A percentile compares a stretch with the other conserved stretches of the same genome.
Evolutionary conservation across 2,329 filamentous ascomycete genomes (phyloP).

Genomic region (Remersonia thermophila): DNA sequence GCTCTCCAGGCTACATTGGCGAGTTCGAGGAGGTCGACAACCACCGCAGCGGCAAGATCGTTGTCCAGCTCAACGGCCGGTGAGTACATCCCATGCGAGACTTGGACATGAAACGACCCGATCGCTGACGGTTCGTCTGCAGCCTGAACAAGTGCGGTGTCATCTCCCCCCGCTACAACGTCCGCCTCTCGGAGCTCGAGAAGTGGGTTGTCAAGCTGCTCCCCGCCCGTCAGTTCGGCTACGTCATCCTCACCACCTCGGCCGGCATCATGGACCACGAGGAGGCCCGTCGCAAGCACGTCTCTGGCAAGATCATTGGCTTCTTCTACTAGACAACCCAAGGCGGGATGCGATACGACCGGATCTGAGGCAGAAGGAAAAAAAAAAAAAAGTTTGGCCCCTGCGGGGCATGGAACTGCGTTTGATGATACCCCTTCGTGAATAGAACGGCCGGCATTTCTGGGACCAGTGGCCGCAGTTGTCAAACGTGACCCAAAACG

Average conservation of each 20-base stretch:
- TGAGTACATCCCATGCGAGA: slow-evolving; percentile 12
- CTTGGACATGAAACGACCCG: slow-evolving; percentile 6
- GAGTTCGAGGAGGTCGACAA: slow-evolving; percentile 99
- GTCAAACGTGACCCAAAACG: neutral
- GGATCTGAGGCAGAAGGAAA: slow-evolving; percentile 1
- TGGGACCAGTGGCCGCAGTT: slow-evolving; percentile 3
- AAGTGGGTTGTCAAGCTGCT: slow-evolving; percentile 99
- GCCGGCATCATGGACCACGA: slow-evolving; percentile 99
- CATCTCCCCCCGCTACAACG: slow-evolving; percentile 99
- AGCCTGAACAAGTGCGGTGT: slow-evolving; percentile 95
- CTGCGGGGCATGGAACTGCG: slow-evolving; percentile 10
- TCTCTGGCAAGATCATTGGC: slow-evolving; percentile 96
- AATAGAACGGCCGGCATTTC: slow-evolving; percentile 7
- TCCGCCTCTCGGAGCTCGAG: slow-evolving; percentile 94
- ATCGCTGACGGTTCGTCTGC: slow-evolving; percentile 5
- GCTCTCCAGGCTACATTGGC: slow-evolving; percentile 76
- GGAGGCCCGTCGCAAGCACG: slow-evolving; percentile 98
- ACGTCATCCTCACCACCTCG: slow-evolving; percentile 97
- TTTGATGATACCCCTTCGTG: slow-evolving; percentile 13
- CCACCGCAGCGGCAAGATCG: slow-evolving; percentile 99
- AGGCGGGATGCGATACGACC: slow-evolving; percentile 10
- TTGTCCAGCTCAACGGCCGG: slow-evolving; percentile 97
- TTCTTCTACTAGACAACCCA: slow-evolving; percentile 77
- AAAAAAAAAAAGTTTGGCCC: slow-evolving; percentile 6
- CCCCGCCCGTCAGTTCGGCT: slow-evolving; percentile 98